Percentiles rank a stretch among this genome's conserved stretches.
phyloP scores from a whole-genome alignment of 768 basidiomycete species.

The Pluteus cervinus region DNA sequence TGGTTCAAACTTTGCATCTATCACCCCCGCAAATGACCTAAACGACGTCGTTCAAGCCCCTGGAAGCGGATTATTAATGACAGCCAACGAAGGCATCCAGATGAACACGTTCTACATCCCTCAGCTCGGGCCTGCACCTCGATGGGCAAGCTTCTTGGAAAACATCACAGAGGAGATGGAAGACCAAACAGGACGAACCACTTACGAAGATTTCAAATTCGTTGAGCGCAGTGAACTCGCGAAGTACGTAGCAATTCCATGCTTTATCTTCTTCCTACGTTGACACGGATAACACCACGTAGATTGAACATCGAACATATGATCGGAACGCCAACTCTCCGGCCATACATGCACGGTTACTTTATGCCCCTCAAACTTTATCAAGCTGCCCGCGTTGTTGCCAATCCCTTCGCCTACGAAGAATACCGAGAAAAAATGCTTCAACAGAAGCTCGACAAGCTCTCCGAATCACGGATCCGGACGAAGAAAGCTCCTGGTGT shows the following conservation, averaged over 20 bases:
- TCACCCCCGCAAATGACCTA: slow-evolving; percentile 85
- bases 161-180: slow-evolving; percentile 99
- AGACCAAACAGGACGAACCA: slow-evolving; percentile 68
- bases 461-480: slow-evolving; percentile 90
- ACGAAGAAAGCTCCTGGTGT: slow-evolving; percentile 64
- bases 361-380: slow-evolving; percentile 95
- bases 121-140: slow-evolving; percentile 92
- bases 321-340: slow-evolving; percentile 89
- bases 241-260: slow-evolving; percentile 47
- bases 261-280: slow-evolving; percentile 1
- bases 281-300: slow-evolving; percentile 9
- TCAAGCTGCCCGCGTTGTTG: slow-evolving; percentile 90
- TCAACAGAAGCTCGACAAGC: slow-evolving; percentile 85
- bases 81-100: slow-evolving; percentile 94
- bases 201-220: slow-evolving; percentile 98
- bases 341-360: slow-evolving; percentile 99
- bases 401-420: slow-evolving; percentile 93
- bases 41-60: slow-evolving; percentile 90
- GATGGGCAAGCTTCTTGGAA: slow-evolving; percentile 97
- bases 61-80: slow-evolving; percentile 82
- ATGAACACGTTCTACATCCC: slow-evolving; percentile 95
- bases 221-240: slow-evolving; percentile 82
- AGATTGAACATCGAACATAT: slow-evolving; percentile 95
- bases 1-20: slow-evolving; percentile 80
- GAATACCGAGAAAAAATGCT: slow-evolving; percentile 90